Conservation (phyloP, 441 rosid species). For the Croton laevigatus region DNA sequence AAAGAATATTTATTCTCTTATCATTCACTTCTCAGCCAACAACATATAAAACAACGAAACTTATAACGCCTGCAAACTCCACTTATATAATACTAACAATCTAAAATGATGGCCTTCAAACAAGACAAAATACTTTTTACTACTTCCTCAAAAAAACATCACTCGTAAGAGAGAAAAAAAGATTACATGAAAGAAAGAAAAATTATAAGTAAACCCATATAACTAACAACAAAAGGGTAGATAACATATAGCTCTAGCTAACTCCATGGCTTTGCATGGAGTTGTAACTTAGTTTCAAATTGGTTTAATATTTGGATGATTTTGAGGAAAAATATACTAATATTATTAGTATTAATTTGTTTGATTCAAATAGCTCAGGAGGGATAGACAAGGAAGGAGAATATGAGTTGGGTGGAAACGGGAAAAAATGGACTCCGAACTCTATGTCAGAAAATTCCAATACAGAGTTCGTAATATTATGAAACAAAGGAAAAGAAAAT, state of each 20-base stretch:
- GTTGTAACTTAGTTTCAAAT: too few species aligned
- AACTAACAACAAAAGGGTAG: background rate
- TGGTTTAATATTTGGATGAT: background rate
- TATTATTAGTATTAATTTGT: background rate
- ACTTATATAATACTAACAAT: slow-evolving; percentile 34
- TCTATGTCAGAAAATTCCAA: slow-evolving; percentile 19
- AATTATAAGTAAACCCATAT: background rate
- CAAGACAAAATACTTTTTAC: slow-evolving; percentile 15
- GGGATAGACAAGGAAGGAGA: slow-evolving; percentile 93
- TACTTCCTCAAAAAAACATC: background rate
- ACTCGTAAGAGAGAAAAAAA: background rate
- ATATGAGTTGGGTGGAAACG: slow-evolving; percentile 47
- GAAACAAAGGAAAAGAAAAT: background rate
- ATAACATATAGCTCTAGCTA: too few species aligned
- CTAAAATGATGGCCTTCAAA: slow-evolving; percentile 35
- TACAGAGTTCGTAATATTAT: background rate
- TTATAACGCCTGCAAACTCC: slow-evolving; percentile 40
- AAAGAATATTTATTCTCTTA: slow-evolving; percentile 50
- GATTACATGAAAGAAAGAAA: background rate
- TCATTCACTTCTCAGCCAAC: slow-evolving; percentile 34
- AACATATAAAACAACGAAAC: slow-evolving; percentile 67
- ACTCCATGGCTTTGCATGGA: background rate
- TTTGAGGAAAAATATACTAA: background rate
- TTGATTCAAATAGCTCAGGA: slow-evolving; percentile 45
- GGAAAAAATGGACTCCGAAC: slow-evolving; percentile 14